Evolutionary conservation across 176 grass and related monocot genomes (phyloP), one percentile per base, ranked within the genome.

Genomic region (Calamus simplicifolius): DNA sequence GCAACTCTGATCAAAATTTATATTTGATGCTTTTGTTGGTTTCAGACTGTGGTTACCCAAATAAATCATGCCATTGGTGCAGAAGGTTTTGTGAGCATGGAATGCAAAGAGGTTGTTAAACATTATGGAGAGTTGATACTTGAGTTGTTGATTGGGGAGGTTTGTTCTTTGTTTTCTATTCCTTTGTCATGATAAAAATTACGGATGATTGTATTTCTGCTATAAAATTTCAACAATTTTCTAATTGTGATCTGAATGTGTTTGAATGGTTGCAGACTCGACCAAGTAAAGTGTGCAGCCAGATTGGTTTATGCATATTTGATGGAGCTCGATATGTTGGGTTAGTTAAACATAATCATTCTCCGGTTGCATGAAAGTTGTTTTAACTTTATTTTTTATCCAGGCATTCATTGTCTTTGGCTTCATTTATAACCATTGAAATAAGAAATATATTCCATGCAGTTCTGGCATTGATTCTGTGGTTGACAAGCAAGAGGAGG

Each of bases 31-130:
- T 18, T 50, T 27, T 72, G 8, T 51, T 65, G 55, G 26, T 57
- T 58, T 19, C 68, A 98, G 93, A 62, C 93, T 25, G 78, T 98
- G 48, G 60, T 98, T 58, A 62, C 93, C 50, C 87, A 98, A 56
- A 69, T 98, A 58, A 98, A 98, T 62, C 69, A 92, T 50, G 93
- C 93, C 17, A 98, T 98, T 65, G 93, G 87, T 23, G 93, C 93
- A 6, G 73, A 88, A 78, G 93, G 93, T 54, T 80, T 98, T 48
- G 70, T 88, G 49, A 89, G 93, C 57, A 66, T 51, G 0, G 87
- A 98, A 73, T 98, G 93, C 67, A 98, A 98, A 69, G 78, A 88
- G 71, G 75, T 98, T 18, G 76, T 98, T 61, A 82, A 38, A 2
- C 29, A 98, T 72, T 98, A 98, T 1, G 93, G 93, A 18, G 81